A percentile compares a stretch with the other conserved stretches of the same genome.
phyloP scores from a whole-genome alignment of 169 alveolate species.

The Toxoplasma gondii region DNA sequence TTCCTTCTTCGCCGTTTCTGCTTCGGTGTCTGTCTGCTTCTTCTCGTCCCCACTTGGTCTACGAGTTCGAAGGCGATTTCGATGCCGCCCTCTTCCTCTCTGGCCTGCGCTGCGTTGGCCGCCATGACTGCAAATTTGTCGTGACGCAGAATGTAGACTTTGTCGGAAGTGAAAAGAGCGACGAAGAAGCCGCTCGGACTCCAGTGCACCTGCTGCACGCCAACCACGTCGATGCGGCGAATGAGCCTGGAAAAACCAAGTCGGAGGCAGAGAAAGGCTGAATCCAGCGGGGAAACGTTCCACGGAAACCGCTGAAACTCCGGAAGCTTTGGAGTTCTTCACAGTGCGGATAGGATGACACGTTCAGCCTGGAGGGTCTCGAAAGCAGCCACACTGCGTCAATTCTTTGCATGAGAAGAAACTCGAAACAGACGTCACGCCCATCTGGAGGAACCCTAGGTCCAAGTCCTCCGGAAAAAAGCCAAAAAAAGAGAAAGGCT shows the following conservation, averaged over 20 bases:
- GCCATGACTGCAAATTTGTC: conserved; percentile 80
- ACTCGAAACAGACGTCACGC: too few species aligned
- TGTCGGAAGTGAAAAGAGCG: conserved; percentile 14
- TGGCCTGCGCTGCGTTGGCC: conserved; percentile 64
- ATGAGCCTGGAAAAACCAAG: conserved; percentile 64
- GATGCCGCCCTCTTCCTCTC: conserved; percentile 81
- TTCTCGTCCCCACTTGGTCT: conserved; percentile 74
- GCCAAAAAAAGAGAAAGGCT: too few species aligned
- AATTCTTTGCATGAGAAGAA: too few species aligned
- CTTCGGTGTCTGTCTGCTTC: not conserved
- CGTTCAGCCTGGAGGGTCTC: not conserved
- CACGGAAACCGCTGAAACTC: conserved; percentile 64
- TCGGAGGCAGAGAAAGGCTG: conserved; percentile 59
- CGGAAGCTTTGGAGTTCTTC: conserved; percentile 11
- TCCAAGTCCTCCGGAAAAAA: too few species aligned
- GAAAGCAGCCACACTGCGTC: not conserved
- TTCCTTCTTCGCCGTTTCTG: not conserved
- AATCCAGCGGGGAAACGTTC: conserved; percentile 60
- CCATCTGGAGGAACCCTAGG: too few species aligned
- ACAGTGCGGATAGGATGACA: not conserved
- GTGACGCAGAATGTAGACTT: conserved; percentile 82
- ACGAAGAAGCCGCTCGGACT: conserved; percentile 37
- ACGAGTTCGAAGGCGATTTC: conserved; percentile 89
- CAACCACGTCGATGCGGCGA: conserved; percentile 78
- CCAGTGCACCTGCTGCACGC: conserved; percentile 52